Base-by-base conservation (phyloP, 768 basidiomycete species). In the Coprinellus aureogranulatus region DNA sequence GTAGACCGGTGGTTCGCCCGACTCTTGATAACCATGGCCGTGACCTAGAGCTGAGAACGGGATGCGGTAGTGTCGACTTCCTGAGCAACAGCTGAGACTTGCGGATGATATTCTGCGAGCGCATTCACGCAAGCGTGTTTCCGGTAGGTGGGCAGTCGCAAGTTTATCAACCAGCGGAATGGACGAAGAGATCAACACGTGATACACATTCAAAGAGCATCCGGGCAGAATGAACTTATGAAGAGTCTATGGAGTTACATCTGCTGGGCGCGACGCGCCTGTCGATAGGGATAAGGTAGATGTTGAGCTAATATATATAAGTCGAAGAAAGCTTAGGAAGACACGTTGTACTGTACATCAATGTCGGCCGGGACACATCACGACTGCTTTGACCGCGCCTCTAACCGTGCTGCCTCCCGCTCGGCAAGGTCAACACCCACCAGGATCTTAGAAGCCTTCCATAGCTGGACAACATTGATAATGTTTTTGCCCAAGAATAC, bases 381-480 rank as follows among this genome's bases (percentile, higher is more conserved):
- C 37, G 58, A 57, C 54, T 69, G 64, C 60, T 66, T 64, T 14
- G 14, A 6, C 34, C 34, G 6, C 34, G 45, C 56, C 67, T 56
- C 79, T 56, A 81, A 75, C 55, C 87, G 75, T 20, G 82, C 88
- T 55, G 81, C 80, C 39, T 86, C 86, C 62, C 94, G 77, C 72
- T 95, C 93, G 44, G 90, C 91, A 47, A 97, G 75, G 67, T 97
- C 94, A 11, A 97, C 90, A 0, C 94, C 94, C 14, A 97, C 94
- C 16, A 97, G 81, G 55, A 94, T 92, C 74, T 94, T 94, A 34
- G 90, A 89, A 26, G 97, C 96, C 71, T 99, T 99, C 95, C 95
- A 98, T 57, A 98, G 84, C 72, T 99, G 97, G 6, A 99, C 94
- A 31, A 90, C 71, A 70, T 98, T 97, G 78, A 99, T 92, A 56